phyloP scores from a whole-genome alignment of 495 filamentous ascomycete species.

The Glarea lozoyensis region DNA sequence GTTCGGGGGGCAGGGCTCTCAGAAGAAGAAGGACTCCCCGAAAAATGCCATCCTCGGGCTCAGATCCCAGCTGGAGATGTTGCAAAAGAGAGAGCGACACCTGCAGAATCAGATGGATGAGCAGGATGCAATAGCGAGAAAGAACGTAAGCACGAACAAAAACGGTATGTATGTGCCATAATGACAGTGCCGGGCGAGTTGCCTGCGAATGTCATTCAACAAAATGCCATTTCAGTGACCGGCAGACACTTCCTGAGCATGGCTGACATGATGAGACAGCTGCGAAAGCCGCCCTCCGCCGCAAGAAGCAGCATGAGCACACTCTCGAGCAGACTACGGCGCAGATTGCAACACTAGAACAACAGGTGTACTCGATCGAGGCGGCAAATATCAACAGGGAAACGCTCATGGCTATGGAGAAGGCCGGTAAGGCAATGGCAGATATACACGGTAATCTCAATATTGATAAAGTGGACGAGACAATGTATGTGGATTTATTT shows the following conservation, averaged over 20 bases:
- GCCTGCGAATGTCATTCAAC: too few relatives aligned
- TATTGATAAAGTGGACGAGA: constrained; percentile 86
- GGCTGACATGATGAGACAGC: constrained; percentile 41
- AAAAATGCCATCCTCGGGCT: constrained; percentile 94
- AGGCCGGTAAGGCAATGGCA: constrained; percentile 80
- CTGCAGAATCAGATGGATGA: constrained; percentile 85
- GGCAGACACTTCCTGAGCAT: too few relatives aligned
- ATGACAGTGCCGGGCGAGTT: too few relatives aligned
- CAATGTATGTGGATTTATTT: constrained; percentile 63
- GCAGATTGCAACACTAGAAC: constrained; percentile 86
- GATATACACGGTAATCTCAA: constrained; percentile 83
- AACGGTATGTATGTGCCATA: constrained; percentile 61
- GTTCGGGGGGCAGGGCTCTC: constrained; percentile 72
- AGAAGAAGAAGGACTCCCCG: constrained; percentile 83
- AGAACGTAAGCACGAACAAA: constrained; percentile 85
- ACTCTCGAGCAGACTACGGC: constrained; percentile 80
- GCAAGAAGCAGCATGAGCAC: constrained; percentile 90
- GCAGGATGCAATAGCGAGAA: constrained; percentile 86
- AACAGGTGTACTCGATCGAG: constrained; percentile 94
- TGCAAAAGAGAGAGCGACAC: constrained; percentile 92
- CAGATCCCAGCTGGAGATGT: constrained; percentile 87
- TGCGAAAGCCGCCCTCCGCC: constrained; percentile 82
- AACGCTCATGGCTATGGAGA: constrained; percentile 89
- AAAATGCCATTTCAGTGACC: too few relatives aligned
- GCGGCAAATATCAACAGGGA: constrained; percentile 98